phyloP scores from a whole-genome alignment of 495 filamentous ascomycete species.

The Hyaloscypha bicolor region DNA sequence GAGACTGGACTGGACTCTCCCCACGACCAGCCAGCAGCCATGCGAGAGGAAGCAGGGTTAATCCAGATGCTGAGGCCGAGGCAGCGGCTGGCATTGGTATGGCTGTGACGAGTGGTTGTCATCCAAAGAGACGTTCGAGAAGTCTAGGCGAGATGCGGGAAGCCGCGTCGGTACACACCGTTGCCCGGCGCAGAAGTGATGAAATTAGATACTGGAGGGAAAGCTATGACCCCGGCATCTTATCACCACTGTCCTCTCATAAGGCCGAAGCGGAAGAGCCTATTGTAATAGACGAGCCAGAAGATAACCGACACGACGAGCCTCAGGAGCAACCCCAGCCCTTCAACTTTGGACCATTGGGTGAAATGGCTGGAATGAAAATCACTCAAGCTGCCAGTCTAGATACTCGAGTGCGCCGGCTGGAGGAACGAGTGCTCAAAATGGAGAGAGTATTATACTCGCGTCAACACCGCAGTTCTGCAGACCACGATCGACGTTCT shows the following conservation, averaged over 20 bases:
- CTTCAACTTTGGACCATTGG: constrained; percentile 51
- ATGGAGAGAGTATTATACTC: constrained; percentile 49
- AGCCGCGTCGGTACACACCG: constrained; percentile 30
- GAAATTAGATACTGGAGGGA: constrained; percentile 61
- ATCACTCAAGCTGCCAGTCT: constrained; percentile 55
- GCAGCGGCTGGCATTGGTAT: constrained; percentile 44
- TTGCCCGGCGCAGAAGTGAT: constrained; percentile 51
- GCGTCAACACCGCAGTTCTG: constrained; percentile 26
- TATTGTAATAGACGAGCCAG: constrained; percentile 30
- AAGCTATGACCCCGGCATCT: constrained; percentile 48
- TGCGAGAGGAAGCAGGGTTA: constrained; percentile 43
- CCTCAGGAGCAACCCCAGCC: constrained; percentile 47
- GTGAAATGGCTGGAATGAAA: constrained; percentile 53
- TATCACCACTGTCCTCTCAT: constrained; percentile 52
- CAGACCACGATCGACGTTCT: constrained; percentile 25
- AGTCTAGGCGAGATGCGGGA: constrained; percentile 55
- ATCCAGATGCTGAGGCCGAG: constrained; percentile 18
- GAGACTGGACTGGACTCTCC: constrained; percentile 48
- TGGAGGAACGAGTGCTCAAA: constrained; percentile 49
- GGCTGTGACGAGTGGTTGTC: constrained; percentile 49
- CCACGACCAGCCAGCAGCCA: constrained; percentile 57
- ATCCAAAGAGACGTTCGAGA: constrained; percentile 53
- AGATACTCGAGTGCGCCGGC: constrained; percentile 46
- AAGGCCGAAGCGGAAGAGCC: constrained; percentile 44
- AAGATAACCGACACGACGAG: constrained; percentile 33